A percentile compares a stretch with the other conserved stretches of the same genome.
Evolutionary conservation across 768 basidiomycete species (phyloP).

Genomic region (Heimioporus sp.): DNA sequence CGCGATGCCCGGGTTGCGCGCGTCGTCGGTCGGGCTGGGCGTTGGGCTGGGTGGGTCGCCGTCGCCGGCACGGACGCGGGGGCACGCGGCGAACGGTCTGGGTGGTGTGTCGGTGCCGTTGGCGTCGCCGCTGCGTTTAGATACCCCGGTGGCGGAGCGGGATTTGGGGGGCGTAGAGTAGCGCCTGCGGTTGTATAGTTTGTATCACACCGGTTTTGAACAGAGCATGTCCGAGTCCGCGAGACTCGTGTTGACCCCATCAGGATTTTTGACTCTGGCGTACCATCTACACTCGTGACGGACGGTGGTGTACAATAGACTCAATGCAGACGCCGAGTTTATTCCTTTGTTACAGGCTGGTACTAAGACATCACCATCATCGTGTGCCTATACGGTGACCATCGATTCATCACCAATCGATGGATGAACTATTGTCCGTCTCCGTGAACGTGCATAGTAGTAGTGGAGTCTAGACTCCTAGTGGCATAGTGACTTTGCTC

Average conservation of each 20-base stretch:
- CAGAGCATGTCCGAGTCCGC: too few species aligned
- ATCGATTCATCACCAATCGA: too few species aligned
- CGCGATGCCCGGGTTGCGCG: conserved; percentile 55
- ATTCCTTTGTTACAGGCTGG: too few species aligned
- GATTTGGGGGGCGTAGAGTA: conserved; percentile 25
- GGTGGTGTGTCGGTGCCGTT: neutral
- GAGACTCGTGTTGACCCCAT: too few species aligned
- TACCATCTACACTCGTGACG: too few species aligned
- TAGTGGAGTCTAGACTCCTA: neutral
- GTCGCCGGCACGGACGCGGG: conserved; percentile 4
- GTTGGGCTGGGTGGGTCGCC: conserved; percentile 20
- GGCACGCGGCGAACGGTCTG: neutral
- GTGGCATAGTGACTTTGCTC: neutral
- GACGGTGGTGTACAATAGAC: too few species aligned
- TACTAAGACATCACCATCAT: neutral
- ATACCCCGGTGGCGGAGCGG: conserved; percentile 2
- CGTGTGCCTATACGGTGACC: too few species aligned
- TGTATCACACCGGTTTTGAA: too few species aligned
- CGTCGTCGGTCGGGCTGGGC: conserved; percentile 29
- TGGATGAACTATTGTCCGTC: too few species aligned
- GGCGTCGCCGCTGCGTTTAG: neutral
- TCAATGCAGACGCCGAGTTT: too few species aligned
- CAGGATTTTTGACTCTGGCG: too few species aligned
- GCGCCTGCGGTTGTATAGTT: neutral
- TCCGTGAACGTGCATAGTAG: too few species aligned